Conservation (phyloP, 1,139 yeast species). For the Geotrichum histeridarum region DNA sequence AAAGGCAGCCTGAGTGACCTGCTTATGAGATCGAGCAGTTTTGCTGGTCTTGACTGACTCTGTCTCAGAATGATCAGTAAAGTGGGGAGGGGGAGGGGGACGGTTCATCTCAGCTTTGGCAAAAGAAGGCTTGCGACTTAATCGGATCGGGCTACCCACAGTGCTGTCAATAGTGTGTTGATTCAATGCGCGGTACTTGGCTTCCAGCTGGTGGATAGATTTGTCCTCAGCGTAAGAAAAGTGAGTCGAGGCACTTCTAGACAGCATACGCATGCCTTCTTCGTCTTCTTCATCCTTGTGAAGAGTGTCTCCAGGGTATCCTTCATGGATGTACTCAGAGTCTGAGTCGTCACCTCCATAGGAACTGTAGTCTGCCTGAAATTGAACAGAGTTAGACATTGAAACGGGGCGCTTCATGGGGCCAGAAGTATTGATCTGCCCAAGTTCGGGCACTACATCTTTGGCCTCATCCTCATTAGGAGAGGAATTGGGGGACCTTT, state of each 20-base stretch:
- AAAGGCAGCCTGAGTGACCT: slow-evolving; percentile 20
- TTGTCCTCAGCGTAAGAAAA: slow-evolving; percentile 66
- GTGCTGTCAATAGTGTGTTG: slow-evolving; percentile 3
- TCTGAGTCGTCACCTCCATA: slow-evolving; percentile 14
- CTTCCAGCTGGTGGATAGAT: slow-evolving; percentile 62
- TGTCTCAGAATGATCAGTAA: slow-evolving; percentile 11
- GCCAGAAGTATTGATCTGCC: background rate
- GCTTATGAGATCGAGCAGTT: slow-evolving; percentile 7
- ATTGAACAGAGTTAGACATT: background rate
- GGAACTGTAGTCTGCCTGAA: background rate
- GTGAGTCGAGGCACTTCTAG: slow-evolving; percentile 29
- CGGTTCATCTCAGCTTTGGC: slow-evolving; percentile 25
- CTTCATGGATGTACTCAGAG: slow-evolving; percentile 1
- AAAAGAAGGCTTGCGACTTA: slow-evolving; percentile 13
- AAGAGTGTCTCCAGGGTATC: slow-evolving; percentile 2
- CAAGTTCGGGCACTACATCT: slow-evolving; percentile 9
- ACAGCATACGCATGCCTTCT: slow-evolving; percentile 16
- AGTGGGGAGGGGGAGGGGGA: slow-evolving; percentile 29
- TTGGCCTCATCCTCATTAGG: slow-evolving; percentile 3
- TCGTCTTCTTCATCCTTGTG: slow-evolving; percentile 17
- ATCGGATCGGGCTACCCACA: background rate
- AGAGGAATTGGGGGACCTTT: background rate
- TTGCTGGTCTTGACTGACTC: slow-evolving; percentile 6
- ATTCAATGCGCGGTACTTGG: slow-evolving; percentile 57
- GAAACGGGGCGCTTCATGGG: background rate